Conservation (phyloP, 768 basidiomycete species). For the Gloeopeniophorella convolvens region DNA sequence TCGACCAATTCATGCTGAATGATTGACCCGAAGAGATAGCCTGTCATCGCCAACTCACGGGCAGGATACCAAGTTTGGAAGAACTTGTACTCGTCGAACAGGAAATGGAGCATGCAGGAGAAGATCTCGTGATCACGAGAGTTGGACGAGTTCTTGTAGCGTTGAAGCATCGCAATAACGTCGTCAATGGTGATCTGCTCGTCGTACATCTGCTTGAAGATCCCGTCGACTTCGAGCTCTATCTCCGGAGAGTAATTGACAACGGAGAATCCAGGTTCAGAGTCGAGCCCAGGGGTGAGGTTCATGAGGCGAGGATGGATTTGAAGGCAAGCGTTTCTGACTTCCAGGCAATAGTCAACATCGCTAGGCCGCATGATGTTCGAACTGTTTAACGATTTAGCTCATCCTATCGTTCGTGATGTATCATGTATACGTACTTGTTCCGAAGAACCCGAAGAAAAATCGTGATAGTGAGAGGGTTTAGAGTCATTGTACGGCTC, state of each 20-base stretch:
- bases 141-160: constrained; percentile 76
- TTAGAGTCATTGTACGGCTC: constrained; percentile 79
- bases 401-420: background rate
- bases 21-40: constrained; percentile 91
- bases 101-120: constrained; percentile 99
- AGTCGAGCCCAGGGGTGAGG: constrained; percentile 76
- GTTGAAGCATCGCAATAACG: constrained; percentile 82
- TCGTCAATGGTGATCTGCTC: constrained; percentile 92
- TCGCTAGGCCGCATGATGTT: constrained; percentile 70
- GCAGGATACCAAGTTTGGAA: constrained; percentile 95
- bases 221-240: constrained; percentile 87
- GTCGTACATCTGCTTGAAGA: constrained; percentile 98
- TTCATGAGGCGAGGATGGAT: constrained; percentile 96
- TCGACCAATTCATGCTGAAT: constrained; percentile 93
- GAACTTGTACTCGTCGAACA: constrained; percentile 99
- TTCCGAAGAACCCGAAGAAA: constrained; percentile 86
- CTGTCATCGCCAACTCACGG: constrained; percentile 93
- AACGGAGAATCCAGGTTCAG: constrained; percentile 87
- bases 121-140: constrained; percentile 91
- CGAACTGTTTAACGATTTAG: constrained; percentile 41
- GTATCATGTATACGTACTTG: constrained; percentile 43
- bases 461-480: constrained; percentile 82
- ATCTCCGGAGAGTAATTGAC: constrained; percentile 84
- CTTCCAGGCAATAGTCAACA: constrained; percentile 80
- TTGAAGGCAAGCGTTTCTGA: constrained; percentile 88